Evolutionary conservation across 2,329 filamentous ascomycete genomes (phyloP), one percentile per base, ranked within the genome.

Genomic region (Aspergillus jensenii): DNA sequence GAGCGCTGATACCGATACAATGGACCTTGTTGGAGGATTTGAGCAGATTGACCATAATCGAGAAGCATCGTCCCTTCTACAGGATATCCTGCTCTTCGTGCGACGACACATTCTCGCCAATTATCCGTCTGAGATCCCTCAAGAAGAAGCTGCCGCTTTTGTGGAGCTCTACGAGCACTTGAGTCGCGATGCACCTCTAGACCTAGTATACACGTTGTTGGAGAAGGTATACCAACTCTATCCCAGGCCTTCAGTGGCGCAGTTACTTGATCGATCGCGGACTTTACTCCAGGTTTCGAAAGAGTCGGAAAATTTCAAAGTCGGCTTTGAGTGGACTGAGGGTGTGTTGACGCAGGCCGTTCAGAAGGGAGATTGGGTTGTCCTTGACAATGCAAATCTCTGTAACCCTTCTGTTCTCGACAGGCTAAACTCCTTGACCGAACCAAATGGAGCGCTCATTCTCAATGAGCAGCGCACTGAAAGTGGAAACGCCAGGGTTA

Each of bases 11-110:
- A 90, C 96, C 45, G 95, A 99, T 73, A 93, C 93, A 1, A 96
- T 96, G 87, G 95, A 99, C 74, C 85, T 99, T 56, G 91, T 99
- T 56, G 95, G 95, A 68, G 95, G 95, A 0, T 99, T 96, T 70
- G 95, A 99, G 73, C 95, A 99, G 75, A 87, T 91, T 17, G 95
- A 99, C 71, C 87, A 90, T 21, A 82, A 89, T 52, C 84, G 93
- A 55, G 85, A 90, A 60, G 79, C 90, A 4, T 87, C 89, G 54
- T 78, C 80, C n/a, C 80, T 85, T 62, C 69, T 88, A 6, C 73
- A 79, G 25, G 78, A 83, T 48, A 69, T 90, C 12, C 76, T 78
- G 12, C 68, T 76, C 6, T 82, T 82, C 55, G 68, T 89, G 17
- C 82, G 85, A 35, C 64, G 63, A 19, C 65, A 74, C 6, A 66